These are phyloP conservation scores for Gonium pectorale DNA, from an alignment of 139 green algal species.

Conservation along the genomic window DNA sequence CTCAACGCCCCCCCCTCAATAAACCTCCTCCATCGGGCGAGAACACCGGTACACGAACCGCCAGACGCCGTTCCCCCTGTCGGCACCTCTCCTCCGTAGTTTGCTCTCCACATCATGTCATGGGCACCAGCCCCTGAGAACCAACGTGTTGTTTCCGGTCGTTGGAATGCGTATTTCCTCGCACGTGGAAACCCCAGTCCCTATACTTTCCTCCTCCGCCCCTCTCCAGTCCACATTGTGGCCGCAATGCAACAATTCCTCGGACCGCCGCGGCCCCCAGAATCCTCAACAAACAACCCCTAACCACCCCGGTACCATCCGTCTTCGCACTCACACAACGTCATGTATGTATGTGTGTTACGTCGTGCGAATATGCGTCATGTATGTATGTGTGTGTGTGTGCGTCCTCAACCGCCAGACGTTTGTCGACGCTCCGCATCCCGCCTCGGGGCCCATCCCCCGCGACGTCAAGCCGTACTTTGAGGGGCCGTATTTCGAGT, in stretches of 20 bases:
- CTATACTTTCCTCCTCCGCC: neutral
- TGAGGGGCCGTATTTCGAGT: conserved; percentile 54
- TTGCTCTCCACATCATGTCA: too few relatives aligned
- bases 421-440: conserved; percentile 67
- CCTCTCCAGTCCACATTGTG: neutral
- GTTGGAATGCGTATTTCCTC: neutral
- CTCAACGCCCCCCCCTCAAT: neutral
- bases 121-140: neutral
- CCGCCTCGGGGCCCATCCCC: conserved; percentile 62
- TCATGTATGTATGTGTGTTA: too few relatives aligned
- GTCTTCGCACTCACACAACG: too few relatives aligned
- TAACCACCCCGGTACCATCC: too few relatives aligned
- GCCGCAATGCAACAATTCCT: too few relatives aligned
- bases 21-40: neutral
- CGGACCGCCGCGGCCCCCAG: too few relatives aligned
- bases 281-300: too few relatives aligned
- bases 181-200: neutral
- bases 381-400: too few relatives aligned
- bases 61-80: neutral
- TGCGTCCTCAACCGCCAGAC: conserved; percentile 15
- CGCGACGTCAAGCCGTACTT: conserved; percentile 67
- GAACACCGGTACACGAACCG: neutral
- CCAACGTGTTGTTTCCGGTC: neutral
- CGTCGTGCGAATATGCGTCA: too few relatives aligned
- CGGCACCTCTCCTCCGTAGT: neutral